Evolutionary conservation across 2,329 filamentous ascomycete species (phyloP).

Genomic region (Macroventuria anomochaeta): DNA sequence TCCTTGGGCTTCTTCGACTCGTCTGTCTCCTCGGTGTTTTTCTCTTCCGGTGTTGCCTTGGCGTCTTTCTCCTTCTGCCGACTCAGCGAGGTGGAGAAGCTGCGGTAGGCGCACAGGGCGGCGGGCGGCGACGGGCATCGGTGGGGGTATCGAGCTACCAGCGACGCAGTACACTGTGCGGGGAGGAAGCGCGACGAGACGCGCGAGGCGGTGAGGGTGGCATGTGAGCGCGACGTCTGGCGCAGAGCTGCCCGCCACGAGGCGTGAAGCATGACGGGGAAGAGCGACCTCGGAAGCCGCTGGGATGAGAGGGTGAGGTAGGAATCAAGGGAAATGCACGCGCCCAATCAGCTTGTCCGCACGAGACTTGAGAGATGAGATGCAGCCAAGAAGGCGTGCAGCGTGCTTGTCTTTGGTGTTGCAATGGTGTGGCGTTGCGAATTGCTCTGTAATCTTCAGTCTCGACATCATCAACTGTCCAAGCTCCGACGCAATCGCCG

Average conservation of each 20-base stretch:
- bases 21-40: conserved; percentile 50
- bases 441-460: conserved; percentile 15
- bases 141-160: conserved; percentile 31
- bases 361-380: conserved; percentile 1
- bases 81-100: conserved; percentile 51
- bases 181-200: conserved; percentile 36
- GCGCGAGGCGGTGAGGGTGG: conserved; percentile 40
- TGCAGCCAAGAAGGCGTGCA: conserved; percentile 20
- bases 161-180: conserved; percentile 40
- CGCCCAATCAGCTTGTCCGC: conserved; percentile 15
- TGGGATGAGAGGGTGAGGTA: not conserved
- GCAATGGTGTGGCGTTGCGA: conserved; percentile 12
- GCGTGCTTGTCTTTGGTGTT: conserved; percentile 10
- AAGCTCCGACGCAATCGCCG: conserved; percentile 17
- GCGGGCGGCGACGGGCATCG: conserved; percentile 40
- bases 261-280: conserved; percentile 63
- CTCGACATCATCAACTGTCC: conserved; percentile 18
- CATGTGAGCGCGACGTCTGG: conserved; percentile 54
- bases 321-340: conserved; percentile 1
- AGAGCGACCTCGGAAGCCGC: conserved; percentile 20
- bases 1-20: conserved; percentile 51
- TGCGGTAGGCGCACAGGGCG: conserved; percentile 43
- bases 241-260: conserved; percentile 69
- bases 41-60: conserved; percentile 54
- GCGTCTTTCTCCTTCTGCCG: conserved; percentile 64